These are phyloP conservation scores for Solanum sejunctum DNA, from an alignment of 257 asterid species.

Conservation along the genomic window DNA sequence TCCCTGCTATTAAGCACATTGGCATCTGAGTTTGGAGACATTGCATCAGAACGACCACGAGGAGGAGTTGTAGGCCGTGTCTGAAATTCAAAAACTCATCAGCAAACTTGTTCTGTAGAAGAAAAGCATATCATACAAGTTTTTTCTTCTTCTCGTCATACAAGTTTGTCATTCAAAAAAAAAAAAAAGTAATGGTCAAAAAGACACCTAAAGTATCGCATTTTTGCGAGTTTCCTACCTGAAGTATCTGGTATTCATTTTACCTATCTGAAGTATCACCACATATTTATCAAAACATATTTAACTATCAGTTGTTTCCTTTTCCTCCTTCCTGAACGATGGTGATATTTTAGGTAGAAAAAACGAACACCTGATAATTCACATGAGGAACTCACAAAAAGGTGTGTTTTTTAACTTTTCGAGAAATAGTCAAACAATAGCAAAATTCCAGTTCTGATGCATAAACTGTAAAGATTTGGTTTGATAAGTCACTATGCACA, in stretches of 20 bases:
- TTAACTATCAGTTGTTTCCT: background rate
- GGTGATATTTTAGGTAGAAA: background rate
- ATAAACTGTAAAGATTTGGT: background rate
- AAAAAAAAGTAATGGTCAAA: background rate
- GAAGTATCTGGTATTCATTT: too few species aligned
- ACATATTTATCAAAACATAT: background rate
- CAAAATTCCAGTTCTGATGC: background rate
- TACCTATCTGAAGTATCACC: too few species aligned
- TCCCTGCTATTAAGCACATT: background rate
- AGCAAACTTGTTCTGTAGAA: background rate
- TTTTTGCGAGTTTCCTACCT: background rate
- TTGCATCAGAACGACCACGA: slow-evolving; percentile 16
- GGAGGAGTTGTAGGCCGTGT: slow-evolving; percentile 37
- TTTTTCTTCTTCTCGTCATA: background rate
- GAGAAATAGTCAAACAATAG: background rate
- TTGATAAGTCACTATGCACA: background rate
- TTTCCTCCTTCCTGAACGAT: background rate
- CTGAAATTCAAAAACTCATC: slow-evolving; percentile 13
- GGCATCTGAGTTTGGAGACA: slow-evolving; percentile 16
- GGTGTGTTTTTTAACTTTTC: background rate
- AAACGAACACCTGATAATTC: background rate
- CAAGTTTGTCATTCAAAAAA: background rate
- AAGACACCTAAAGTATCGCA: background rate
- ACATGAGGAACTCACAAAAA: background rate
- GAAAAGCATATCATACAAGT: background rate